Evolutionary conservation across 2,329 filamentous ascomycete species (phyloP).

Genomic region (Monilinia fructigena): DNA sequence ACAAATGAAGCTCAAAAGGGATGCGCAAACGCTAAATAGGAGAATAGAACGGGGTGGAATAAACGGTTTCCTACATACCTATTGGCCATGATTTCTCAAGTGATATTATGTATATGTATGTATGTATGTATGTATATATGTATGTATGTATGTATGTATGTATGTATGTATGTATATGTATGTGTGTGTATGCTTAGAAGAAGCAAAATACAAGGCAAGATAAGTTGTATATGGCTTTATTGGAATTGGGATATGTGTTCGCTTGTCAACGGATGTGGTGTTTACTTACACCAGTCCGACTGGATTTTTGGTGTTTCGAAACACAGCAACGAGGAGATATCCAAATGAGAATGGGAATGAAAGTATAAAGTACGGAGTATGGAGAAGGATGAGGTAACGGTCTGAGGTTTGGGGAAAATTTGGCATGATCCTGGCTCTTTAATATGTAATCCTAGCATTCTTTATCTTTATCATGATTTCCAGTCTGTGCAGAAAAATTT

Average conservation of each 20-base stretch:
- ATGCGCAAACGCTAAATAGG: not conserved
- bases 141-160: not conserved
- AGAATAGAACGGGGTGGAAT: not conserved
- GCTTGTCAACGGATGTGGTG: constrained; percentile 11
- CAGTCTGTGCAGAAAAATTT: constrained; percentile 19
- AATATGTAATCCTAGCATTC: constrained; percentile 9
- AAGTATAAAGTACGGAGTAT: not conserved
- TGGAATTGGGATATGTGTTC: constrained; percentile 9
- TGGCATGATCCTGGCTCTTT: constrained; percentile 9
- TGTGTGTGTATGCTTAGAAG: not conserved
- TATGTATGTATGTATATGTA: too few species aligned
- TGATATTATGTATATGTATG: not conserved
- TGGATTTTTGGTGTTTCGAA: constrained; percentile 5
- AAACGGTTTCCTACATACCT: not conserved
- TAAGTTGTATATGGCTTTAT: constrained; percentile 4
- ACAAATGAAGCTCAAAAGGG: not conserved
- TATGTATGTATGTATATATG: too few species aligned
- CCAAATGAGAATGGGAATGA: too few species aligned
- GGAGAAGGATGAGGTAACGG: constrained; percentile 5
- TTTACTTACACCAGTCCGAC: not conserved
- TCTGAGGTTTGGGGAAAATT: constrained; percentile 7
- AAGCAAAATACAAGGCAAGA: not conserved
- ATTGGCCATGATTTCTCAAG: constrained; percentile 2
- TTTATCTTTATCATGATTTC: constrained; percentile 19
- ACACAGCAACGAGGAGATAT: not conserved